phyloP scores from a whole-genome alignment of 1,139 yeast species.

The Nadsonia starkeyi-henricii region DNA sequence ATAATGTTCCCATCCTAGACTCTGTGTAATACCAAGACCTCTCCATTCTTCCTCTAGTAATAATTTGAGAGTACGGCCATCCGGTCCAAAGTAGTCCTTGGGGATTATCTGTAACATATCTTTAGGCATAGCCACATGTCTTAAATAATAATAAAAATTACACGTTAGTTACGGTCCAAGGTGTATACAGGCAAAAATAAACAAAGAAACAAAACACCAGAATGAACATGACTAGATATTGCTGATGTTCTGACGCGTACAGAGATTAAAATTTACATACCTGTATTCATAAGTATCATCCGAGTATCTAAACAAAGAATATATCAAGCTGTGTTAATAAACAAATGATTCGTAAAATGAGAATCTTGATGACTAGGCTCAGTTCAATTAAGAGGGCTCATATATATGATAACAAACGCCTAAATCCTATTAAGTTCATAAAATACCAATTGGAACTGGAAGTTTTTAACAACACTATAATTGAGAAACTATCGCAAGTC shows the following conservation, averaged over 20 bases:
- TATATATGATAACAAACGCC: too few species aligned
- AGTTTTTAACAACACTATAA: too few species aligned
- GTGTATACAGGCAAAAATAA: background rate
- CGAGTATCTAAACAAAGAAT: slow-evolving; percentile 37
- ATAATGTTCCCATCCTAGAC: slow-evolving; percentile 96
- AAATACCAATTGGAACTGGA: too few species aligned
- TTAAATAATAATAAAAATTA: slow-evolving; percentile 18
- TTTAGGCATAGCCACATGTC: slow-evolving; percentile 96
- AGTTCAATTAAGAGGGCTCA: background rate
- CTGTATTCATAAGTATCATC: slow-evolving; percentile 77
- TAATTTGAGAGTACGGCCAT: slow-evolving; percentile 85
- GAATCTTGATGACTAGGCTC: slow-evolving; percentile 5
- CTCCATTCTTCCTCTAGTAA: slow-evolving; percentile 96
- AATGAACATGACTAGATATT: background rate
- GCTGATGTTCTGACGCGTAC: background rate
- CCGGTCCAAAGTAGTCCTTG: slow-evolving; percentile 89
- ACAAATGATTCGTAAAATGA: too few species aligned
- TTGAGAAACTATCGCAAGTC: background rate
- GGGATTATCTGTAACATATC: slow-evolving; percentile 92
- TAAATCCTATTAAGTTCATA: too few species aligned
- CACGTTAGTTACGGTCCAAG: background rate
- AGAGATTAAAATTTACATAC: slow-evolving; percentile 13
- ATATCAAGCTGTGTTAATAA: background rate
- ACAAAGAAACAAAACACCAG: background rate
- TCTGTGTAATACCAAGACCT: slow-evolving; percentile 93